Base-by-base conservation (phyloP, 1,284 basidiomycete genomes). In the Ceratobasidium sp. region DNA sequence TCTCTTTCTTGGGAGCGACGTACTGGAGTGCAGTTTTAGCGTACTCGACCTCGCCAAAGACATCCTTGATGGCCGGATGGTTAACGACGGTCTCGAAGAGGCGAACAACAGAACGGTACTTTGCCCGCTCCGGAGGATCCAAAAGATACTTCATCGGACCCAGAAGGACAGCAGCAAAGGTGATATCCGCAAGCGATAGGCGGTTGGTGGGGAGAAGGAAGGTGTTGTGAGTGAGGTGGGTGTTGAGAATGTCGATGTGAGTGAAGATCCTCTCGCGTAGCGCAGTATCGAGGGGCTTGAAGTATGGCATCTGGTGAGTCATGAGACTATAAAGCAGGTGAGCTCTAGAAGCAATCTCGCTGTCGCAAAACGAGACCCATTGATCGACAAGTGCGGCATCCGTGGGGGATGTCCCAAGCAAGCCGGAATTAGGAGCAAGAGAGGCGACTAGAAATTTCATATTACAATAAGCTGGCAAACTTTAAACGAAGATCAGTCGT, bases 181-280 rank as follows among this genome's bases (percentile, higher is more conserved):
- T 86, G 86, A 99, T 86, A 84, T 99, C 97, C 81, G 97, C 97
- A 72, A 97, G 89, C 79, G 97, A 96, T 89, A 99, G 93, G 83
- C 97, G 95, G 86, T 99, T 95, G 83, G 93, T 93, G 39, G 73
- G 73, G 77, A 97, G 96, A 83, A 98, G 90, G 91, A 93, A 99
- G 77, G 97, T 99, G 84, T 91, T 91, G 80, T 90, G 89, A 78
- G 89, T 85, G 83, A 99, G 91, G 87, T 94, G 89, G 70, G 88
- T 86, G 84, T 99, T 91, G 81, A 99, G 89, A 81, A 90, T 91
- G 76, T 86, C 87, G 71, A 95, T 87, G 39, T 89, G 85, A 79
- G 90, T 90, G 58, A 85, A 82, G 81, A 90, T 87, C 67, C 88
- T 88, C 72, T 94, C 91, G 39, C 86, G 82, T 79, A 90, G 83